Conservation (phyloP, 2,329 filamentous ascomycete genomes). For the Beauveria scarabaeidicola region DNA sequence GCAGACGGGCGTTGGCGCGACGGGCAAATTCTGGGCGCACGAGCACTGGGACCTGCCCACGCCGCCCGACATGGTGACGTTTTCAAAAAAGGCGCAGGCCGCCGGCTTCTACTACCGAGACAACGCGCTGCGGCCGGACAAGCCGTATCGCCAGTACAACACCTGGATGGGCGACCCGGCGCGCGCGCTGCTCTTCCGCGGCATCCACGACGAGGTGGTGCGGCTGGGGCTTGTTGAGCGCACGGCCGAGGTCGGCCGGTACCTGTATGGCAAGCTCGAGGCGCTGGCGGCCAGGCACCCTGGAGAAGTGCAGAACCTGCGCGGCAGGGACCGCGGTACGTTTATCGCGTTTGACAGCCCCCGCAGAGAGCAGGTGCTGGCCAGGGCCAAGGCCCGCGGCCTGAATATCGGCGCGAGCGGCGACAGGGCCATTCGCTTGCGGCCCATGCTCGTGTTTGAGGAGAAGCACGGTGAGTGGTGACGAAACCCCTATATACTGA, state of each 20-base stretch:
- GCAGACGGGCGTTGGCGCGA: constrained; percentile 86
- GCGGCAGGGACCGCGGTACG: constrained; percentile 80
- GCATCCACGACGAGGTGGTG: constrained; percentile 75
- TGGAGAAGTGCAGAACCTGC: constrained; percentile 68
- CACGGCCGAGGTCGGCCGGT: constrained; percentile 69
- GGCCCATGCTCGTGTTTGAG: constrained; percentile 12
- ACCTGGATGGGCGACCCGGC: constrained; percentile 95
- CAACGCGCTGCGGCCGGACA: constrained; percentile 72
- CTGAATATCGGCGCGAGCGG: constrained; percentile 11
- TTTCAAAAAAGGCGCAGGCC: constrained; percentile 91
- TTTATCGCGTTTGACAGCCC: constrained; percentile 90
- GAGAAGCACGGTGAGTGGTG: constrained; percentile 11
- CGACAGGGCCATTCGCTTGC: constrained; percentile 10
- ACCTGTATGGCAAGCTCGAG: constrained; percentile 65
- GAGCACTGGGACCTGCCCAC: constrained; percentile 79
- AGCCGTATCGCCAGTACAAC: constrained; percentile 93
- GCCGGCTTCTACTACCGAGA: constrained; percentile 88
- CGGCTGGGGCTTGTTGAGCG: constrained; percentile 65
- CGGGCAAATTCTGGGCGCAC: constrained; percentile 92
- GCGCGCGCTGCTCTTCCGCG: constrained; percentile 75
- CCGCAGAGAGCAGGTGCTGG: constrained; percentile 68
- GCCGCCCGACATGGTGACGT: constrained; percentile 89
- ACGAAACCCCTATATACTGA: neutral
- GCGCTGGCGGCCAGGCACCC: constrained; percentile 62
- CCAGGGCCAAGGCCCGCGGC: constrained; percentile 27